Conservation (phyloP, 2,329 filamentous ascomycete species). For the Diplodia scrobiculata region DNA sequence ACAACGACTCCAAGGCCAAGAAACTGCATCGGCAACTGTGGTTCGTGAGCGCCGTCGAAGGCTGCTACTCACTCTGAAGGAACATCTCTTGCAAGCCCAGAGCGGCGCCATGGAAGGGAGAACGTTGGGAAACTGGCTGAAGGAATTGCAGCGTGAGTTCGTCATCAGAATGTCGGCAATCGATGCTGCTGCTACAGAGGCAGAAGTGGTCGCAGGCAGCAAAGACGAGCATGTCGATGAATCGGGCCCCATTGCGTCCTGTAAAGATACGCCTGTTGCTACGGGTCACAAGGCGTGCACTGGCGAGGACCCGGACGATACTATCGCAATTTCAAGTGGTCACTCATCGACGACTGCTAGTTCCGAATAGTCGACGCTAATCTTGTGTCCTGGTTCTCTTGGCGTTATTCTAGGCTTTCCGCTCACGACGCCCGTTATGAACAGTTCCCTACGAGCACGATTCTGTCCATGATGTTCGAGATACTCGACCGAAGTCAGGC, state of each 20-base stretch:
- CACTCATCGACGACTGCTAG: not conserved
- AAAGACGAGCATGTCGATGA: not conserved
- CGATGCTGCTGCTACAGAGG: constrained; percentile 49
- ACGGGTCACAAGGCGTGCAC: not conserved
- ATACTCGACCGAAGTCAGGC: not conserved
- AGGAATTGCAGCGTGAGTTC: constrained; percentile 73
- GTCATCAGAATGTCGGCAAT: constrained; percentile 69
- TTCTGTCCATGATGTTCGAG: not conserved
- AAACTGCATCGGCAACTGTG: constrained; percentile 60
- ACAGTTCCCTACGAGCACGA: not conserved
- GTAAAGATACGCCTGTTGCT: not conserved
- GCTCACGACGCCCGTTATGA: not conserved
- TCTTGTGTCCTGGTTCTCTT: not conserved
- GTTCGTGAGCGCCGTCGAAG: constrained; percentile 67
- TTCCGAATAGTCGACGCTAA: not conserved
- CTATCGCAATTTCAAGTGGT: constrained; percentile 1
- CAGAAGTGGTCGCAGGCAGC: constrained; percentile 23
- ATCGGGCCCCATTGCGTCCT: no score
- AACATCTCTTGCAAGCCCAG: constrained; percentile 69
- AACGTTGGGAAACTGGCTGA: constrained; percentile 65
- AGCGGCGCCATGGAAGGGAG: constrained; percentile 66
- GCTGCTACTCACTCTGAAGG: constrained; percentile 70
- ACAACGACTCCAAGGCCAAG: constrained; percentile 59
- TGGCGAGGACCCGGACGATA: not conserved
- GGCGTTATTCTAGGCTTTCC: not conserved